Evolutionary conservation across 306 rosid genomes (phyloP), one percentile per base, ranked within the genome.

Genomic region (Glycyrrhiza uralensis): DNA sequence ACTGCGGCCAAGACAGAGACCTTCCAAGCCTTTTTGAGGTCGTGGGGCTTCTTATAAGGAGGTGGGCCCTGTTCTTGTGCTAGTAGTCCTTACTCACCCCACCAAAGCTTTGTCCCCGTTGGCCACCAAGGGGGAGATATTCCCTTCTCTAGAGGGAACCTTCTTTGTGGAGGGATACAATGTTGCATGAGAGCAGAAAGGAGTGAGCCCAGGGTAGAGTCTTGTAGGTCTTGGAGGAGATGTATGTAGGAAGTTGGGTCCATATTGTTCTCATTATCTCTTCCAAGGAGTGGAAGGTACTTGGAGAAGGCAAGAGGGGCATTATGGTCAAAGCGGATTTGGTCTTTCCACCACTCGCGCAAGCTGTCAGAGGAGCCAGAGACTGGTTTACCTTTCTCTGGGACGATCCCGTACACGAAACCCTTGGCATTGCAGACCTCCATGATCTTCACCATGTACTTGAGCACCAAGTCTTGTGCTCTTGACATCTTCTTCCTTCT

Each of bases 91-190:
- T 86, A 83, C 4, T 87, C 72, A 0, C 92, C 92, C 97, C 82
- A 79, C 82, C 82, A 79, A 6, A 68, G 0, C 54, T 89, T 87
- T 0, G 3, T 15, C 2, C 88, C 88, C 0, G 65, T 87, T 19
- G 91, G 89, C 97, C 97, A 89, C 90, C 92, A 89, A 0, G 90
- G 82, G 69, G 91, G 89, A 4, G 81, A 74, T 0, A 87, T 4
- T 0, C 92, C 91, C 11, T 72, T 89, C 19, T 91, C 87, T 0
- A 80, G 9, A 0, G 93, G 89, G 26, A 78, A 87, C 33, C 77
- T 81, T 58, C 85, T 66, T 13, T 84, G 93, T 0, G 30, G 89
- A 2, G 96, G 93, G 0, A 61, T 9, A 5, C 93, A 85, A 46
- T 82, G 87, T 49, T 85, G 90, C 82, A 87, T 79, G 1, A 89